A percentile compares a stretch with the other conserved stretches of the same genome.
These are phyloP conservation scores for Pestalotiopsis sp. DNA, from an alignment of 2,329 filamentous ascomycete species.

Conservation along the genomic window DNA sequence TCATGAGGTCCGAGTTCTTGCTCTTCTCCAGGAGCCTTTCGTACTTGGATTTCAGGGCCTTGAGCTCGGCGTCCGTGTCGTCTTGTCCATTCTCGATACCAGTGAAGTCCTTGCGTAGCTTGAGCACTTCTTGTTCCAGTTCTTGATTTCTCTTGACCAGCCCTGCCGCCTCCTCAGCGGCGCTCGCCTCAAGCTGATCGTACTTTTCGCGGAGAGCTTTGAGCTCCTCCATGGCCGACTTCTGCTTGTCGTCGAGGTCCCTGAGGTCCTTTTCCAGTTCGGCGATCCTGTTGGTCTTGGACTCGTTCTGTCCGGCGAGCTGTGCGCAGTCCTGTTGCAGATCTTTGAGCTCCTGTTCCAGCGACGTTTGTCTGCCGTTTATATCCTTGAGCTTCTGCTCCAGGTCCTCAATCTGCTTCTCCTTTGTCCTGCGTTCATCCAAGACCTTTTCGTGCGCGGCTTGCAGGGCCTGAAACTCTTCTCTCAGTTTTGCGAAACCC, in stretches of 20 bases:
- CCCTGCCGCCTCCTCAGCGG: too few relatives aligned
- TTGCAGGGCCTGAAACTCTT: slow-evolving; percentile 1
- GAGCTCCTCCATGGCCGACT: too few relatives aligned
- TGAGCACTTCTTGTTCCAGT: background rate
- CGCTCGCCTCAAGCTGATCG: too few relatives aligned
- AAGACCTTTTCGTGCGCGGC: background rate
- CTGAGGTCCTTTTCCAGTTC: background rate
- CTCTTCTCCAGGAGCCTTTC: background rate
- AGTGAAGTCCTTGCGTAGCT: background rate
- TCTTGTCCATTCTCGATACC: background rate
- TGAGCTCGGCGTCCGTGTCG: background rate
- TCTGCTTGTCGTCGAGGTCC: too few relatives aligned
- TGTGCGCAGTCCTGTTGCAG: background rate
- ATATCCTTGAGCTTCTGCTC: background rate
- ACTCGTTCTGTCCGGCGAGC: background rate
- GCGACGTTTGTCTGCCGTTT: background rate
- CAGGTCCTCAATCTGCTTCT: background rate
- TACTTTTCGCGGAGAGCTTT: too few relatives aligned
- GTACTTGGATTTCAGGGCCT: background rate
- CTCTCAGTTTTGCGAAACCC: background rate
- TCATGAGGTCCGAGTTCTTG: background rate
- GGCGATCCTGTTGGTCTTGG: background rate
- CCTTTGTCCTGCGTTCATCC: background rate
- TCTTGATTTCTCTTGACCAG: background rate
- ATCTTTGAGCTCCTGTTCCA: slow-evolving; percentile 1